Base-by-base conservation (phyloP, 208 protist genomes). In the Leishmania martiniquensis region DNA sequence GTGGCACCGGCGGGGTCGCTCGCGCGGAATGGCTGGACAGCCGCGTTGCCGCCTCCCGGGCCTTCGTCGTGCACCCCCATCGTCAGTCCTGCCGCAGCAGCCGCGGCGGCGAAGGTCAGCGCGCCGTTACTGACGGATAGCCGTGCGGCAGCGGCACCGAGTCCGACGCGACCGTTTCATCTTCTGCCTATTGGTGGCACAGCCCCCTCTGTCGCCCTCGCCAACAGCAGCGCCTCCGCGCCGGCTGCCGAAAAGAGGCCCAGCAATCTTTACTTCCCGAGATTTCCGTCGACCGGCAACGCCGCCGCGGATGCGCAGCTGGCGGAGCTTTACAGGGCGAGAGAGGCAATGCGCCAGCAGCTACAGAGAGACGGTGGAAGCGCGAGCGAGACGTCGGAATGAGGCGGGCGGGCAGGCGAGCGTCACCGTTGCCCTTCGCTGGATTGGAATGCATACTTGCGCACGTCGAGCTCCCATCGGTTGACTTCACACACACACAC, bases 281-380 rank as follows among this genome's bases (percentile, higher is more conserved):
- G 84, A 65, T 84, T 92, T 42, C 92, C 83, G 20, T 94, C 91
- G 9, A 97, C 93, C 1, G 93, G 93, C 25, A 92, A 95, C 76
- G 74, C 81, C 10, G 89, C 85, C 0, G 93, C 93, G 1, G 93
- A 97, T 75, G 90, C 87, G 55, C 87, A 95, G 76, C 85, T 97
- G 22, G 91, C 91, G 51, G 87, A 78, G 65, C 77, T 97, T 15
- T 97, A 97, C 78, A 87, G 80, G 65, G 87, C 87, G 51, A 80
- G 93, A 20, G 93, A 97, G 65, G 81, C 86, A 13, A 90, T 97
- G 88, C 88, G 91, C 2, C 68, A 83, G 52, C 83, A 92, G 69
- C 75, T 92, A 44, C 70, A 88, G 47, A 77, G 60, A 76, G 17
- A 5, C 2, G 32, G 49, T 7, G 67, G 32, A 29, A 74, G 49